A percentile compares a stretch with the other conserved stretches of the same genome.
Conservation (phyloP, 495 filamentous ascomycete genomes). For the Staphylotrichum tortipilum region DNA sequence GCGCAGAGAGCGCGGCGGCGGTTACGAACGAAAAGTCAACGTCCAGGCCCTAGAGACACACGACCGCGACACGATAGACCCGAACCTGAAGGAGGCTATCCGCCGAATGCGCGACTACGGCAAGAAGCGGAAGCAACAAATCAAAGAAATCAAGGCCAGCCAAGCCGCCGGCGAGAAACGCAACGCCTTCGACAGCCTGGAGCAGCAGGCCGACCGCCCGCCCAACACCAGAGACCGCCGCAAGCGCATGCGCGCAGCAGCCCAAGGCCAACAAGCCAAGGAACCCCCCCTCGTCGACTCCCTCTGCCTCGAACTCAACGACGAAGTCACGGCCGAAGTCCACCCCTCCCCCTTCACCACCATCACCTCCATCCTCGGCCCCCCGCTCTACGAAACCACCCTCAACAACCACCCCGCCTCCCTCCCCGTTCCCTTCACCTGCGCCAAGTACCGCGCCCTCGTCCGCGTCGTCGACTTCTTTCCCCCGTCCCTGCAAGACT, state of each 20-base stretch:
- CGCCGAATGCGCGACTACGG: slow-evolving; percentile 55
- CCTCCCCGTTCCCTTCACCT: slow-evolving; percentile 56
- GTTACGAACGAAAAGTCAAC: slow-evolving; percentile 41
- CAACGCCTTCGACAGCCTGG: slow-evolving; percentile 10
- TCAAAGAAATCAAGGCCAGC: slow-evolving; percentile 26
- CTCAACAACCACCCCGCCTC: slow-evolving; percentile 29
- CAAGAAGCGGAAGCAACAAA: slow-evolving; percentile 42
- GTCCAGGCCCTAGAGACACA: slow-evolving; percentile 31
- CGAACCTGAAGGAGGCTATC: slow-evolving; percentile 52
- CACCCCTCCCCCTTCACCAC: slow-evolving; percentile 29
- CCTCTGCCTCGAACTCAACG: slow-evolving; percentile 24
- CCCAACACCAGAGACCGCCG: slow-evolving; percentile 18
- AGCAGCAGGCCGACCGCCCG: slow-evolving; percentile 19
- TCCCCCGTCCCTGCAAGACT: slow-evolving; percentile 64
- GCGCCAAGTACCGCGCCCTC: slow-evolving; percentile 56
- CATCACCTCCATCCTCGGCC: slow-evolving; percentile 44
- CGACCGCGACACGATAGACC: slow-evolving; percentile 36
- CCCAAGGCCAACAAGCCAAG: too few relatives aligned
- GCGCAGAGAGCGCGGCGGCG: slow-evolving; percentile 51
- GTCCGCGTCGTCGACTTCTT: slow-evolving; percentile 77
- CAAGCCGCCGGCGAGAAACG: slow-evolving; percentile 21
- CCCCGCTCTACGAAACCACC: slow-evolving; percentile 28
- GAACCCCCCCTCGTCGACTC: too few relatives aligned
- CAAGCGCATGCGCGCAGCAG: neutral
- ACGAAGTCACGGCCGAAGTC: slow-evolving; percentile 39